Base-by-base conservation (phyloP, 805 yeast genomes). In the Barnettozyma vustinii region DNA sequence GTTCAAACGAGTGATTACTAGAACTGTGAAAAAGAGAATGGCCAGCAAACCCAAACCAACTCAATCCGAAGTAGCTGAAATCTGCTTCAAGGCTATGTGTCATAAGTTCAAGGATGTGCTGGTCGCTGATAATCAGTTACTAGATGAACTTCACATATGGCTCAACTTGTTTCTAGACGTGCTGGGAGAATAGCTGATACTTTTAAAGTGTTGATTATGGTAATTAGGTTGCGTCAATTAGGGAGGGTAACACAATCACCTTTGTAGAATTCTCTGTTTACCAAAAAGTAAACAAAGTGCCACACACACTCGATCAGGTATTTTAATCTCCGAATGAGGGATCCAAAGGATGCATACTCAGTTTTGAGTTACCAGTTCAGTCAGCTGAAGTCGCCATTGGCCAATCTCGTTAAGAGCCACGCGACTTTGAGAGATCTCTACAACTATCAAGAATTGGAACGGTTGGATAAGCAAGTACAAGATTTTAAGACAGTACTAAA, bases 61-160 rank as follows among this genome's bases (percentile, higher is more conserved):
- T 1, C 62, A 60, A 40, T 48, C 35, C 9, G 63, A 61, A 40
- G 55, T 59, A 2, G 62, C 58, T 2, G 64, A 61, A 20, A 51
- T 60, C 9, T 57, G 64, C 26, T 53, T 48, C 43, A 55, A 50
- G 37, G 59, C 58, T 2, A 55, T 57, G 58, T 46, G 45, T 18
- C 59, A 55, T 45, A 52, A 48, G 48, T 60, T 54, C 36, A 55
- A 47, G 49, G 30, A 32, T 5, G 16, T 51, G n/a, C 13, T 40
- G n/a, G 52, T 50, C 7, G 16, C 54, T 3, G 36, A 48, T 13
- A 50, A 48, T 5, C 30, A 42, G 10, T 48, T 47, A 8, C 44
- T 42, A 7, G 21, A 32, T 5, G 62, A 54, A n/a, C 26, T 61
- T 1, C 40, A 47, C 16, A 48, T 42, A 23, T 61, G 64, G 64